Evolutionary conservation across 805 yeast genomes (phyloP).

Genomic region (Myxozyma udenii): DNA sequence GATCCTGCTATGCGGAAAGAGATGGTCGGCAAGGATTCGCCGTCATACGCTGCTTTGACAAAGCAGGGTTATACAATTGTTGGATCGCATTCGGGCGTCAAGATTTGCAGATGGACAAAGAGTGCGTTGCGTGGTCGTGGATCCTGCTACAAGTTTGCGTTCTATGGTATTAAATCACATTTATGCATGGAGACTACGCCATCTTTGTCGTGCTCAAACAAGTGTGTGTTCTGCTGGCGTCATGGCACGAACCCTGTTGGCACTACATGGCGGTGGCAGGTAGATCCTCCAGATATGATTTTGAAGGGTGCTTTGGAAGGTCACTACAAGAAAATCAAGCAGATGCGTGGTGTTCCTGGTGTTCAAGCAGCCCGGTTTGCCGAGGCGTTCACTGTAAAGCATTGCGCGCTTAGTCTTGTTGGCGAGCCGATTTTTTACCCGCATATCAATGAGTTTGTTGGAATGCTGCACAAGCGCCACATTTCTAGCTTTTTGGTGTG

Average conservation of each 20-base stretch:
- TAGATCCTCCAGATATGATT: conserved; percentile 82
- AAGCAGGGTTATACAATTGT: conserved; percentile 92
- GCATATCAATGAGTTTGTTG: conserved; percentile 78
- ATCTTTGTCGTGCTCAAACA: conserved; percentile 86
- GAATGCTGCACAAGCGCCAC: conserved; percentile 71
- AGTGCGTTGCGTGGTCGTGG: conserved; percentile 92
- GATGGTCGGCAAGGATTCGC: conserved; percentile 88
- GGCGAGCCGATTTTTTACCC: conserved; percentile 97
- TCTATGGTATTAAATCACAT: conserved; percentile 86
- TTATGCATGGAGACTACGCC: conserved; percentile 96
- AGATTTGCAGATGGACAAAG: conserved; percentile 94
- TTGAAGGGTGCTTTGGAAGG: conserved; percentile 82
- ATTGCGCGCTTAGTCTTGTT: conserved; percentile 87
- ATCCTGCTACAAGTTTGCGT: conserved; percentile 87
- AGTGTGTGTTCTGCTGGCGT: conserved; percentile 96
- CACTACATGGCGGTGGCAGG: conserved; percentile 94
- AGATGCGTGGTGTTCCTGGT: conserved; percentile 94
- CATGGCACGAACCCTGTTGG: conserved; percentile 97
- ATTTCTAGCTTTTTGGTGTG: conserved; percentile 89
- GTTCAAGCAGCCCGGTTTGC: conserved; percentile 84
- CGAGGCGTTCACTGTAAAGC: conserved; percentile 84
- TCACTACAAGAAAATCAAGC: conserved; percentile 87
- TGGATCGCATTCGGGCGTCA: conserved; percentile 93
- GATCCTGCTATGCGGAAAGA: conserved; percentile 50
- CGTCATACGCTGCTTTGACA: conserved; percentile 81